A percentile compares a stretch with the other conserved stretches of the same genome.
Evolutionary conservation across 2,329 filamentous ascomycete species (phyloP).

Genomic region (Apiospora malaysiana): DNA sequence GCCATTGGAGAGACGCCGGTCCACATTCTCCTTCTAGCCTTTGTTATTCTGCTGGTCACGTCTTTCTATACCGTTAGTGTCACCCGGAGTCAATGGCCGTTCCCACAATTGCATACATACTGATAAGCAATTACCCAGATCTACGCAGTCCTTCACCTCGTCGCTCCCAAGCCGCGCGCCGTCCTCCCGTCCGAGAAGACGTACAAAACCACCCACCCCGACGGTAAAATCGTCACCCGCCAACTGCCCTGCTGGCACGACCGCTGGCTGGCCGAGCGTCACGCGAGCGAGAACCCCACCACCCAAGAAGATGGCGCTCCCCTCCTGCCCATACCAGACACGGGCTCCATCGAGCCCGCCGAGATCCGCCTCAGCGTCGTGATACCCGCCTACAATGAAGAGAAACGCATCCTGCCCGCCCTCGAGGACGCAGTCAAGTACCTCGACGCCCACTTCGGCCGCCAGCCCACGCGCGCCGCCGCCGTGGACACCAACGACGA

Average conservation of each 20-base stretch:
- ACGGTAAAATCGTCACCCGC: constrained; percentile 59
- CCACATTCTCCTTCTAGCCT: not conserved
- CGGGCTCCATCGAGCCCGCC: constrained; percentile 71
- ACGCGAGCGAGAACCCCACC: constrained; percentile 49
- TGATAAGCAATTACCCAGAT: not conserved
- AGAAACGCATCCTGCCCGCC: constrained; percentile 80
- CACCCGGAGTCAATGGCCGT: not conserved
- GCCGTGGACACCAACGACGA: constrained; percentile 22
- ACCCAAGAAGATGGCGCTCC: constrained; percentile 44
- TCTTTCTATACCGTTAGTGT: constrained; percentile 16
- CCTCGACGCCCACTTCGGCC: constrained; percentile 78
- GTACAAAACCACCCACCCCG: constrained; percentile 76
- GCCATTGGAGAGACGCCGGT: not conserved
- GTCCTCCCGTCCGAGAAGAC: constrained; percentile 81
- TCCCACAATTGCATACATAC: not conserved
- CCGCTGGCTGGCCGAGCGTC: constrained; percentile 68
- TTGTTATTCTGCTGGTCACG: not conserved
- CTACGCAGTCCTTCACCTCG: constrained; percentile 19
- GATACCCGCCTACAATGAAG: constrained; percentile 95
- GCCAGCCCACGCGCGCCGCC: constrained; percentile 29
- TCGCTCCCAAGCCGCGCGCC: constrained; percentile 72
- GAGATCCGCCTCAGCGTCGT: constrained; percentile 90
- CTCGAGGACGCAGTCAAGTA: constrained; percentile 90
- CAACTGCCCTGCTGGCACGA: constrained; percentile 90
- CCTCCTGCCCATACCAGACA: constrained; percentile 48